Conservation (phyloP, 805 yeast genomes). For the Brettanomyces bruxellensis region DNA sequence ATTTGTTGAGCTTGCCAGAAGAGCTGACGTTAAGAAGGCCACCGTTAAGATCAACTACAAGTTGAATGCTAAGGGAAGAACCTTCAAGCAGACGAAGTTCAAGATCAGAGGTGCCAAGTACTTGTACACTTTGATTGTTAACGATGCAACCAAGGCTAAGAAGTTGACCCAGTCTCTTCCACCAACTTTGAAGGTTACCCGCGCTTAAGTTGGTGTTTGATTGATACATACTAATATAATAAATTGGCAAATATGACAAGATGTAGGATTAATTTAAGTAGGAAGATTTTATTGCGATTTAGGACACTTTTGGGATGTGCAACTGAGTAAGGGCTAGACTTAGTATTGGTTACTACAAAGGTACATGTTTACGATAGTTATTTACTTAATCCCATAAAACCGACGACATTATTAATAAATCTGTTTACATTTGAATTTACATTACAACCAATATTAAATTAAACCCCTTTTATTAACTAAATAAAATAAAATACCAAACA, state of each 20-base stretch:
- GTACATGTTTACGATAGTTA: too few relatives aligned
- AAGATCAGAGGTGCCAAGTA: slow-evolving; percentile 94
- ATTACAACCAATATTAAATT: neutral
- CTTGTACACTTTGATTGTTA: slow-evolving; percentile 91
- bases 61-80: slow-evolving; percentile 73
- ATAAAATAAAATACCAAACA: neutral
- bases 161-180: slow-evolving; percentile 97
- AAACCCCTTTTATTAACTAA: neutral
- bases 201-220: slow-evolving; percentile 15
- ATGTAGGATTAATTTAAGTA: neutral
- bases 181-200: slow-evolving; percentile 72
- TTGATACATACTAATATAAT: too few relatives aligned
- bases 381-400: too few relatives aligned
- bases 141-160: slow-evolving; percentile 95
- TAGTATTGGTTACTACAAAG: too few relatives aligned
- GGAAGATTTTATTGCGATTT: too few relatives aligned
- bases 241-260: neutral
- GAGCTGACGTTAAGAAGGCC: slow-evolving; percentile 90
- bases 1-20: slow-evolving; percentile 93
- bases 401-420: too few relatives aligned
- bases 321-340: too few relatives aligned
- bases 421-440: too few relatives aligned
- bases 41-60: slow-evolving; percentile 90
- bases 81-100: slow-evolving; percentile 92
- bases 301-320: too few relatives aligned